Evolutionary conservation across 345 rosid genomes (phyloP).

Genomic region (Populus ilicifolia): DNA sequence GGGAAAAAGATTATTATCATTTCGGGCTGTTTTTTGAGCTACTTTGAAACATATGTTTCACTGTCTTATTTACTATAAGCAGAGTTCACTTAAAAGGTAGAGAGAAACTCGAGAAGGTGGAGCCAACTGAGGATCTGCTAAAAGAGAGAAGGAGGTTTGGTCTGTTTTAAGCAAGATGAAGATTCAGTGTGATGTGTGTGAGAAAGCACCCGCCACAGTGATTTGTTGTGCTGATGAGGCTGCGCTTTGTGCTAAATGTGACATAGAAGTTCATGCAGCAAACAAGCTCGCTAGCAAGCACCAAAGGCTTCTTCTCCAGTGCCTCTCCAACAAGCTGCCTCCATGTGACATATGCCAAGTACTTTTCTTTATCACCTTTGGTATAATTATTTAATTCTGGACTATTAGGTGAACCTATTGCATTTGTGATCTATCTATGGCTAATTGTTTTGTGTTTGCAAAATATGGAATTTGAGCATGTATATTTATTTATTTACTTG

Average conservation of each 20-base stretch:
- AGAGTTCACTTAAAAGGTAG: neutral
- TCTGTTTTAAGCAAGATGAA: conserved; percentile 44
- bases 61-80: neutral
- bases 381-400: neutral
- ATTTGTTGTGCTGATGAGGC: conserved; percentile 99
- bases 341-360: conserved; percentile 92
- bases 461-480: neutral
- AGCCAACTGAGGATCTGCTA: neutral
- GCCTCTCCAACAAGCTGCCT: conserved; percentile 72
- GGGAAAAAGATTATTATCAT: neutral
- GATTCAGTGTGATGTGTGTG: conserved; percentile 98
- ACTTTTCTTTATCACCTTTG: neutral
- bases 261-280: conserved; percentile 87
- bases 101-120: neutral
- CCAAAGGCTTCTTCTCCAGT: conserved; percentile 82
- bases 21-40: neutral
- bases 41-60: neutral
- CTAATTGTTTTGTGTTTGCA: neutral
- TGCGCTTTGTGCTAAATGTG: conserved; percentile 80
- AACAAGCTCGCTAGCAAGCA: conserved; percentile 95
- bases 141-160: conserved; percentile 16
- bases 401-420: neutral
- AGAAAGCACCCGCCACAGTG: conserved; percentile 85
- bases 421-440: neutral
- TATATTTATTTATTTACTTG: neutral